Base-by-base conservation (phyloP, 306 rosid genomes). In the Leucaena leucocephala region DNA sequence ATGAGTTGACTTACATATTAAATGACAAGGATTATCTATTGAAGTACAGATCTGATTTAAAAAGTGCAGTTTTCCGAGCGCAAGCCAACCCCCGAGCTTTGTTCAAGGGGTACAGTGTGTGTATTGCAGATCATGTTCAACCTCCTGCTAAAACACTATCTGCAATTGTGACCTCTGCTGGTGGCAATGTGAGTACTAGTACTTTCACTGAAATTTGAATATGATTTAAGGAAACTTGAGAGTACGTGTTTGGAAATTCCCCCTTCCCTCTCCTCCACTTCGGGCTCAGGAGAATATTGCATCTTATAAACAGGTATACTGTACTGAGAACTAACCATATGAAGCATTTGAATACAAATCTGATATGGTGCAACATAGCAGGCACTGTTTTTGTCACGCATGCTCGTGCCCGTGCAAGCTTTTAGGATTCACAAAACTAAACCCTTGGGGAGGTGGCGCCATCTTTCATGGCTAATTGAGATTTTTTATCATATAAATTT, bases 151-250 rank as follows among this genome's bases (percentile, higher is more conserved):
- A 87, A 84, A 80, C 87, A 55, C 82, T 92, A 66, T 83, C 96
- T 66, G 80, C 89, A 65, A 86, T 94, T 80, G 90, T 92, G 80
- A 88, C 74, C 76, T 94, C 91, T 16, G 96, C 98, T 34, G 97
- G 98, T 80, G 98, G 94, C 77, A 87, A 92, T 86, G 98, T 94
- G 84, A 84, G 96, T 85, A 81, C 48, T 16, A 35, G 38, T 63
- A 45, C 63, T 43, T 75, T 42, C 9, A 16, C 69, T 64, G 65
- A 74, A 55, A 65, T 44, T 58, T 70, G 75, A 78, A 50, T 66
- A 14, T 71, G 36, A 66, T 44, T 72, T 77, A 34, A 39, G 75
- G 5, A 61, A 68, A 57, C 48, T 61, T 68, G 48, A 57, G 22
- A 49, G 3, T 68, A 34, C 10, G 39, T 35, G 62, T 50, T 35